Evolutionary conservation across 2,329 filamentous ascomycete species (phyloP).

Genomic region (Ascochyta lentis): DNA sequence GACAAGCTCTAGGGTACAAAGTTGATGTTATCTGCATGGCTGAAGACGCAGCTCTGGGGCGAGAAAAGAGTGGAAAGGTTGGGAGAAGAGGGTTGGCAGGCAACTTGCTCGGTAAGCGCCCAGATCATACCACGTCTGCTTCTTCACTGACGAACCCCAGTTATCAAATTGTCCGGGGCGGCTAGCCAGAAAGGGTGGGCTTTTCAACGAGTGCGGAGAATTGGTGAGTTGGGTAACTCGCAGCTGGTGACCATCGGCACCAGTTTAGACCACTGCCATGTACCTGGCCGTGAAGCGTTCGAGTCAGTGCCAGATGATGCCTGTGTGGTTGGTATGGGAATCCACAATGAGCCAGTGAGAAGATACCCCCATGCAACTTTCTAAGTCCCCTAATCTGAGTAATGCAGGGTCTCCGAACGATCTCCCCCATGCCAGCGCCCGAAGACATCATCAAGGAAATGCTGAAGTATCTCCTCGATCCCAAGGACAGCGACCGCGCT

Average conservation of each 20-base stretch:
- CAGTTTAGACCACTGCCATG: constrained; percentile 61
- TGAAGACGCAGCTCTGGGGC: constrained; percentile 57
- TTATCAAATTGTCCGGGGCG: constrained; percentile 56
- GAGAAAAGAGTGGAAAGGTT: constrained; percentile 57
- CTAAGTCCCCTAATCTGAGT: not conserved
- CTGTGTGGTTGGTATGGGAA: constrained; percentile 56
- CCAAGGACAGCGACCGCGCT: constrained; percentile 55
- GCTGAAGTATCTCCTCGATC: constrained; percentile 57
- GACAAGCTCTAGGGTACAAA: constrained; percentile 53
- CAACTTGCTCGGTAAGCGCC: constrained; percentile 53
- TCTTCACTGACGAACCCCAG: constrained; percentile 34
- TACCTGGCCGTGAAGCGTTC: constrained; percentile 59
- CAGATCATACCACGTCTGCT: not conserved
- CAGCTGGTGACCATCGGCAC: constrained; percentile 60
- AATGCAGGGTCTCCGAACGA: constrained; percentile 52
- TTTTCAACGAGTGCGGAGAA: constrained; percentile 54
- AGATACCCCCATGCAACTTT: too few species aligned
- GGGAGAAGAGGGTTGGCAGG: constrained; percentile 59
- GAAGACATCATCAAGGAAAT: constrained; percentile 58
- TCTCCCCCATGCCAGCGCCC: constrained; percentile 56
- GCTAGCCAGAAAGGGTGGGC: constrained; percentile 54
- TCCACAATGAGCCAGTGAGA: constrained; percentile 59
- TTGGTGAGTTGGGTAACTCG: constrained; percentile 53
- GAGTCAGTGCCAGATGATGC: constrained; percentile 53
- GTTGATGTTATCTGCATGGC: constrained; percentile 58